These are phyloP conservation scores for Salix udensis DNA, from an alignment of 345 rosid genomes.

Conservation along the genomic window DNA sequence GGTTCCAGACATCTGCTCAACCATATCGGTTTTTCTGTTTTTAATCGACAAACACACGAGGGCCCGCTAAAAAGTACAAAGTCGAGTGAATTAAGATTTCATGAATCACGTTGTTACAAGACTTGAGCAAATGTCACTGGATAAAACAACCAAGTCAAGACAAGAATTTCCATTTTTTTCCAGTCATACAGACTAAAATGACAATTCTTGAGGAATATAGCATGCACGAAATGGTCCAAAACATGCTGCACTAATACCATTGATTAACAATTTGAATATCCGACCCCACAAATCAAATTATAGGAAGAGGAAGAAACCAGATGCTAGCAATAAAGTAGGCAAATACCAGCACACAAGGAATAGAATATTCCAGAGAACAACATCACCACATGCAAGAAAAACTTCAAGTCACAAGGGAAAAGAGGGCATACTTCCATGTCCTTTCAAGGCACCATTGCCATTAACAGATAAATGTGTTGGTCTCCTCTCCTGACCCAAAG, in stretches of 20 bases:
- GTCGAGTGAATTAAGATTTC: too few relatives aligned
- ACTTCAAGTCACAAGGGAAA: background rate
- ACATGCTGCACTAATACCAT: background rate
- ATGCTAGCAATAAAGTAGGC: background rate
- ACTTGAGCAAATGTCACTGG: background rate
- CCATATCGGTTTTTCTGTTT: too few relatives aligned
- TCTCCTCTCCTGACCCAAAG: slow-evolving; percentile 20
- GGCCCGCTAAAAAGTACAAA: too few relatives aligned
- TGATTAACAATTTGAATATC: background rate
- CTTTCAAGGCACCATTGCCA: slow-evolving; percentile 18
- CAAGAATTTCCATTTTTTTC: background rate
- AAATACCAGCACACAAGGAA: background rate
- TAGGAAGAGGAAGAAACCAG: background rate
- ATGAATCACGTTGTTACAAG: background rate
- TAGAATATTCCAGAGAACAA: background rate
- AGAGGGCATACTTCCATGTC: slow-evolving; percentile 20
- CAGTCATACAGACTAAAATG: background rate
- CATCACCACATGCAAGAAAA: background rate
- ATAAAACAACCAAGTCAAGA: background rate
- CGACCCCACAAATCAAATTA: background rate
- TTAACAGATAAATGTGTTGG: slow-evolving; percentile 9
- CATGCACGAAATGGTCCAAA: background rate
- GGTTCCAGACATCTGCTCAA: too few relatives aligned
- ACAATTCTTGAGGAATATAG: background rate
- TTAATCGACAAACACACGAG: too few relatives aligned